Evolutionary conservation across 2,329 filamentous ascomycete species (phyloP), one percentile per base, ranked within the genome.

Genomic region (Aspergillus pseudotamarii): DNA sequence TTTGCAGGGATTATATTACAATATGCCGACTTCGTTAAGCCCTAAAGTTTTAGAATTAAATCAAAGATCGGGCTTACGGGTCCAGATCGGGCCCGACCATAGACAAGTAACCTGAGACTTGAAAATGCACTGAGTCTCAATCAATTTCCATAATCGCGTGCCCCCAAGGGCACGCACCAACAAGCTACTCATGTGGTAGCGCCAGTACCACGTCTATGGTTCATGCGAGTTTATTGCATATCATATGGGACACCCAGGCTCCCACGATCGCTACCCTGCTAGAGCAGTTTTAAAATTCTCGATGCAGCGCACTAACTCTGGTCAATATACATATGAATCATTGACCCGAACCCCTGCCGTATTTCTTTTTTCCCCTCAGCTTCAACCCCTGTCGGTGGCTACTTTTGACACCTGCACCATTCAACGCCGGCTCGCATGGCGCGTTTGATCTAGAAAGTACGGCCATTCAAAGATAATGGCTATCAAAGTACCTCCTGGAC

Each of bases 401-500:
- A 6, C 51, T 9, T 19, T 32, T 36, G 9, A 21, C 30, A 54
- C 19, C 28, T 21, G 21, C 30, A 36, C 16, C 30, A 9, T 4
- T 36, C 4, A 10, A 36, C 32, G 11, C 30, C 16, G 9, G 28
- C 30, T 54, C 32, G 19, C 32, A 54, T 54, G 51, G 51, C 28
- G 32, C 32, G 32, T 43, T 23, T 50, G 45, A 36, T 59, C 45
- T 59, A 46, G 26, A 26, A 41, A 32, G 16, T 36, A 30, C 12
- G 48, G 10, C 30, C 32, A 38, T 30, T 50, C 30, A 8, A 26
- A 43, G 21, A 41, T 32, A 51, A 65, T 65, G 63, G 60, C 61
- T 53, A 58, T 65, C 14, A 59, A 26, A 19, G 61, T 65, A 16
- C 68, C 66, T 26, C 38, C 64, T 23, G 64, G 68, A 16, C 63